A percentile compares a stretch with the other conserved stretches of the same genome.
phyloP scores from a whole-genome alignment of 129 eudicot genomes.

The Helianthus tuberosus region DNA sequence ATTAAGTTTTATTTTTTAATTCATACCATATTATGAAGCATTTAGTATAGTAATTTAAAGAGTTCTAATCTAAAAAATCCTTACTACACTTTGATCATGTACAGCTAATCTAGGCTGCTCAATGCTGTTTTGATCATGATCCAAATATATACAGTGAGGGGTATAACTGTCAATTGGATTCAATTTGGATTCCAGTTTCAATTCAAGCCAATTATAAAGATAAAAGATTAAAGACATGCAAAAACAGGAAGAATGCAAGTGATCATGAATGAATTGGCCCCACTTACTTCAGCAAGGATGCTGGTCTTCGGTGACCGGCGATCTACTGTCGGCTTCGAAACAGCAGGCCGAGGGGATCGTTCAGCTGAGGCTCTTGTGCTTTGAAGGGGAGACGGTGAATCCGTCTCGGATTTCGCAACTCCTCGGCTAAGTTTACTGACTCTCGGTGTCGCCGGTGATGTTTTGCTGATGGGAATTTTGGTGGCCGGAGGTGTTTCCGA shows the following conservation, averaged over 20 bases:
- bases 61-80: not conserved
- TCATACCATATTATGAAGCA: not conserved
- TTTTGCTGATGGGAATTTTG: conserved; percentile 56
- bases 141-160: not conserved
- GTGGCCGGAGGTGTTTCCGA: conserved; percentile 41
- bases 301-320: conserved; percentile 67
- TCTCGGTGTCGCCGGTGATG: conserved; percentile 73
- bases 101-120: not conserved
- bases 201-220: not conserved
- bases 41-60: not conserved
- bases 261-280: not conserved
- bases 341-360: conserved; percentile 67
- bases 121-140: not conserved
- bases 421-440: conserved; percentile 55
- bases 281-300: conserved; percentile 77
- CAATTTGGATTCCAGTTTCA: not conserved
- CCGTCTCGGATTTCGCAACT: conserved; percentile 58
- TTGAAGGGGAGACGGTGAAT: conserved; percentile 67
- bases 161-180: not conserved
- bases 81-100: not conserved
- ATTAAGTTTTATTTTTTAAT: not conserved
- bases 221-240: not conserved
- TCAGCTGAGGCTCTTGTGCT: conserved; percentile 61
- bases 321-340: conserved; percentile 58
- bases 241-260: too few species aligned